phyloP scores from a whole-genome alignment of 1,139 yeast genomes.

The Geotrichum citri-aurantii region DNA sequence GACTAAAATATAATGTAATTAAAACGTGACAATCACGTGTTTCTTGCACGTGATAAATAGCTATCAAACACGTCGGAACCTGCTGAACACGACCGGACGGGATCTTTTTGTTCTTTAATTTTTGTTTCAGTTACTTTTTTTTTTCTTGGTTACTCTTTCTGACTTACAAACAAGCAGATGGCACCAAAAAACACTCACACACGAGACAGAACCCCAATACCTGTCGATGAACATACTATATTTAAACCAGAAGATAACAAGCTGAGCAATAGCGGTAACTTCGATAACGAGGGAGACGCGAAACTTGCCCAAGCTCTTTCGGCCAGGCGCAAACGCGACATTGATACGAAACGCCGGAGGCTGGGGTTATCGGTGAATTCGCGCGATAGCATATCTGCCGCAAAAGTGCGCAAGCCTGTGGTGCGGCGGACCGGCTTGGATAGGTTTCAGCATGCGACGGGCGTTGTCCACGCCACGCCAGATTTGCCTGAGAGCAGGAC shows the following conservation, averaged over 20 bases:
- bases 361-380: conserved; percentile 1
- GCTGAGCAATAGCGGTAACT: background rate
- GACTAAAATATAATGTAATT: too few species aligned
- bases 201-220: background rate
- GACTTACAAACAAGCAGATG: background rate
- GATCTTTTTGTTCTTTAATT: too few species aligned
- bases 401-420: background rate
- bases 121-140: too few species aligned
- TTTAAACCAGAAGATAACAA: background rate
- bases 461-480: background rate
- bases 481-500: background rate
- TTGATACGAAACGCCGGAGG: background rate
- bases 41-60: too few species aligned
- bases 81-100: too few species aligned
- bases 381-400: background rate
- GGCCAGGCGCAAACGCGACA: background rate
- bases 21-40: too few species aligned
- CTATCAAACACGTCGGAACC: too few species aligned
- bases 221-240: background rate
- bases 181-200: background rate
- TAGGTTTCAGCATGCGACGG: conserved; percentile 5
- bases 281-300: background rate
- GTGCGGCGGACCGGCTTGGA: background rate
- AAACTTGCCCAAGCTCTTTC: background rate
- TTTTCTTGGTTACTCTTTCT: too few species aligned